These are phyloP conservation scores for Brassica rapa DNA, from an alignment of 345 rosid species.

Conservation along the genomic window DNA sequence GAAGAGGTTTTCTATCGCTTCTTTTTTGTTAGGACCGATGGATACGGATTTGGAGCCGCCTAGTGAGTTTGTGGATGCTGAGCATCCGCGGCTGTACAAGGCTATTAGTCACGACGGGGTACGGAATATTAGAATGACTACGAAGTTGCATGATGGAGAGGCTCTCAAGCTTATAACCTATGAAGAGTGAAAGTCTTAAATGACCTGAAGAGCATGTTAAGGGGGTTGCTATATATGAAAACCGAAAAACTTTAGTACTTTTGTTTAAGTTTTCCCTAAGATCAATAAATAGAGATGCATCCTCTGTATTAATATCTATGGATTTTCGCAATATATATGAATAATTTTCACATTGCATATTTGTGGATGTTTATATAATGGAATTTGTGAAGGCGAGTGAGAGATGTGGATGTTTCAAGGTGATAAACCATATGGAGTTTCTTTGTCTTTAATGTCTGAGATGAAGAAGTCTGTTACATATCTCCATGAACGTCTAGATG, in stretches of 20 bases:
- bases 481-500: too few species aligned
- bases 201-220: not conserved
- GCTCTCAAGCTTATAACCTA: constrained; percentile 35
- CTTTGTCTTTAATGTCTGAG: too few species aligned
- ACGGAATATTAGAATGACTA: not conserved
- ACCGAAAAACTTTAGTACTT: not conserved
- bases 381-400: too few species aligned
- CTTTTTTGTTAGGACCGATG: constrained; percentile 58
- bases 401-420: too few species aligned
- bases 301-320: too few species aligned
- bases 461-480: too few species aligned
- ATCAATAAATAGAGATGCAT: too few species aligned
- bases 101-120: not conserved
- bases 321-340: too few species aligned
- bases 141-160: constrained; percentile 19
- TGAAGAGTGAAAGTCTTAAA: not conserved
- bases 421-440: too few species aligned
- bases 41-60: constrained; percentile 7
- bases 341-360: too few species aligned
- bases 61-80: constrained; percentile 10
- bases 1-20: constrained; percentile 55
- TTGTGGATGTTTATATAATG: too few species aligned
- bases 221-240: too few species aligned
- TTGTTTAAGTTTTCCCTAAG: not conserved
- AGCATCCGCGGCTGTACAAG: constrained; percentile 10